A percentile compares a stretch with the other conserved stretches of the same genome.
These are phyloP conservation scores for Ceratocystis diversiconidia DNA, from an alignment of 2,329 filamentous ascomycete species.

Conservation along the genomic window DNA sequence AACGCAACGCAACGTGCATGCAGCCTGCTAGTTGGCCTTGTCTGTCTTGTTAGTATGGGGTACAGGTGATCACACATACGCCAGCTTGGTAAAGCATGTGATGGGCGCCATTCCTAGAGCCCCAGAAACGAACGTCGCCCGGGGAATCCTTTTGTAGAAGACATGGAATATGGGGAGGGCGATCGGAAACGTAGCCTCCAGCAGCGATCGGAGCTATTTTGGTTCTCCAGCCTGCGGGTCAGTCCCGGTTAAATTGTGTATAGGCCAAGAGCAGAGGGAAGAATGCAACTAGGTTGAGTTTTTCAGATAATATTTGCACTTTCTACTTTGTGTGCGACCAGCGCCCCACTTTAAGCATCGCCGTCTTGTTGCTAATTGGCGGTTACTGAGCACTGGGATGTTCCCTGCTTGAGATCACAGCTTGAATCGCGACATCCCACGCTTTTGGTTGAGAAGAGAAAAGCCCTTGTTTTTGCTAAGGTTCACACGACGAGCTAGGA, in stretches of 20 bases:
- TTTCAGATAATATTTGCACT: not conserved
- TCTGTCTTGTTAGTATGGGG: not conserved
- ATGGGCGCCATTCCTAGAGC: too few relatives aligned
- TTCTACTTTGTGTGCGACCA: slow-evolving; percentile 1
- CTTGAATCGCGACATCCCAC: slow-evolving; percentile 3
- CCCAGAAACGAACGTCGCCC: too few relatives aligned
- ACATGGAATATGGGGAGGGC: not conserved
- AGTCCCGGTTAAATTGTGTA: not conserved
- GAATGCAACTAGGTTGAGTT: not conserved
- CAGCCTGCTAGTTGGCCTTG: not conserved
- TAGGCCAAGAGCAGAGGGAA: not conserved
- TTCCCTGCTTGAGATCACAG: not conserved
- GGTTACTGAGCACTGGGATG: not conserved
- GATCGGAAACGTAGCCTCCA: not conserved
- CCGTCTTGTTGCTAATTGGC: not conserved
- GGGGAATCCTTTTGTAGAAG: not conserved
- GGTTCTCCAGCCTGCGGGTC: not conserved
- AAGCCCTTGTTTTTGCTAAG: not conserved
- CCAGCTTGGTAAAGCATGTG: not conserved
- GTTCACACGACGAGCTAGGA: not conserved
- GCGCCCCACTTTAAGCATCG: not conserved
- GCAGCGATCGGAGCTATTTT: not conserved
- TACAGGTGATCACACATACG: slow-evolving; percentile 1
- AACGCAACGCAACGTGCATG: not conserved
- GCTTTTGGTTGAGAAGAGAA: not conserved